A percentile compares a stretch with the other conserved stretches of the same genome.
These are phyloP conservation scores for Cystobasidiaceae sp. DNA, from an alignment of 1,284 basidiomycete species.

Conservation along the genomic window DNA sequence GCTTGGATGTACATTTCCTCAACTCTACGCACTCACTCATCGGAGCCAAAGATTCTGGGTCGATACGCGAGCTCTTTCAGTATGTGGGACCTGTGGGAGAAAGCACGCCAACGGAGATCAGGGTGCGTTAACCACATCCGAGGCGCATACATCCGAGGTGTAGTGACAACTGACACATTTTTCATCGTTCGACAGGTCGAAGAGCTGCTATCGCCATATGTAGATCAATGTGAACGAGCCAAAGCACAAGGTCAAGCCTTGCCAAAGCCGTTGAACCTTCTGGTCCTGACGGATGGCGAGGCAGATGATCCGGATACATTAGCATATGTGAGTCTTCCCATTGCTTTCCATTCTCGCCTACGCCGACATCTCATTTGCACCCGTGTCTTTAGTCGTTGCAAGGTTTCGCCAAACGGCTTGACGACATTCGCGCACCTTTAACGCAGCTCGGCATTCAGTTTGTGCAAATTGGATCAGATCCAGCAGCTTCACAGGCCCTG, in stretches of 20 bases:
- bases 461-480: conserved; percentile 37
- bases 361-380: no score
- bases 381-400: conserved; percentile 26
- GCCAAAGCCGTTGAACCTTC: conserved; percentile 32
- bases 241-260: conserved; percentile 13
- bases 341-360: neutral
- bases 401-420: conserved; percentile 37
- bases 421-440: conserved; percentile 34
- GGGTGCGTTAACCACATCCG: neutral
- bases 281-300: conserved; percentile 32
- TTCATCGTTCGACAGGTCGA: conserved; percentile 32
- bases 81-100: conserved; percentile 35
- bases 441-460: conserved; percentile 41
- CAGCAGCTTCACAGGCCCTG: conserved; percentile 34
- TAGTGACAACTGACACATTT: neutral
- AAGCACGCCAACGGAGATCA: conserved; percentile 37
- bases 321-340: conserved; percentile 11
- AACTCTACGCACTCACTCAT: conserved; percentile 31
- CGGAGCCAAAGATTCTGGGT: conserved; percentile 27
- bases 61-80: conserved; percentile 34
- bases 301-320: conserved; percentile 40
- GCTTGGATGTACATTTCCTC: conserved; percentile 40
- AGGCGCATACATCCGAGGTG: neutral
- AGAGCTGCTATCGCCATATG: conserved; percentile 36
- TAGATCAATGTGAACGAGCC: conserved; percentile 34